A percentile compares a stretch with the other conserved stretches of the same genome.
These are phyloP conservation scores for Dryas drummondii DNA, from an alignment of 306 rosid genomes.

Conservation along the genomic window DNA sequence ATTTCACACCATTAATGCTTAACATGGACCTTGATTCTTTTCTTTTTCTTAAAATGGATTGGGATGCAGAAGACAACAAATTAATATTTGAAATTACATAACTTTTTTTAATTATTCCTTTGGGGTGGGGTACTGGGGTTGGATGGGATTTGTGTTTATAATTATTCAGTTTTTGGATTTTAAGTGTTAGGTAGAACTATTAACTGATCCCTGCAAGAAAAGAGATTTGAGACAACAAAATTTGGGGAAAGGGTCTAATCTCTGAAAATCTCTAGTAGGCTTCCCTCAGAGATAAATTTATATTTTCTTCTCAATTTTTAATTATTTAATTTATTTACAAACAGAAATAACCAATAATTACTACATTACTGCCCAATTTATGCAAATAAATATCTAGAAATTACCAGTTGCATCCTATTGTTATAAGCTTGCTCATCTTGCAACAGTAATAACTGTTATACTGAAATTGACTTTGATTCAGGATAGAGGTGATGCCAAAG, in stretches of 20 bases:
- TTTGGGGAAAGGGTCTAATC: not conserved
- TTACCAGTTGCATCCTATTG: not conserved
- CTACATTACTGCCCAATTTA: not conserved
- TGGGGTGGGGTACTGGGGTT: not conserved
- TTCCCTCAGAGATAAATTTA: not conserved
- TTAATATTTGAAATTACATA: not conserved
- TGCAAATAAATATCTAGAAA: not conserved
- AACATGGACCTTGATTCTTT: not conserved
- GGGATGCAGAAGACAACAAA: not conserved
- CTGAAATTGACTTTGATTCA: slow-evolving; percentile 45
- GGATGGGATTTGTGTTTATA: not conserved
- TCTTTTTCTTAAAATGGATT: not conserved
- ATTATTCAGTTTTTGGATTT: not conserved
- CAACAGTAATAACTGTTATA: not conserved
- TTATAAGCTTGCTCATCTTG: slow-evolving; percentile 8
- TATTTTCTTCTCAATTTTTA: not conserved
- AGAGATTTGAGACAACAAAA: too few species aligned
- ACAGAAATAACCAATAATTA: not conserved
- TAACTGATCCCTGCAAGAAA: not conserved
- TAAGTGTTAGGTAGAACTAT: not conserved
- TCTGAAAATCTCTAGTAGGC: not conserved
- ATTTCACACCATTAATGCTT: not conserved
- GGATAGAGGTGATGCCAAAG: slow-evolving; percentile 59
- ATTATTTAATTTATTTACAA: not conserved
- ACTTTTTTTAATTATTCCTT: not conserved